Base-by-base conservation (phyloP, 768 basidiomycete species). In the Tulasnella sp. region DNA sequence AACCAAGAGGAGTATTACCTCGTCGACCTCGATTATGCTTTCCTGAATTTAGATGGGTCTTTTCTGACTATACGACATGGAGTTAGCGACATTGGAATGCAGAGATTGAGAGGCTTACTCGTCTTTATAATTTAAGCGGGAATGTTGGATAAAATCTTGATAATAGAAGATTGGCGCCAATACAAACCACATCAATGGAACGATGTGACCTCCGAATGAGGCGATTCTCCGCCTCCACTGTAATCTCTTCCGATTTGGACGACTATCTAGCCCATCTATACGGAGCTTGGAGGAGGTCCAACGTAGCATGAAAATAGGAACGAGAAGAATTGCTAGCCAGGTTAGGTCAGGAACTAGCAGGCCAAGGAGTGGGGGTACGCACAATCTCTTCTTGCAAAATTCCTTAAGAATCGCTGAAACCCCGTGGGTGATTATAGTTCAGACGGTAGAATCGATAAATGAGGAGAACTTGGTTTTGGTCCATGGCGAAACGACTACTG, bases 161-260 rank as follows among this genome's bases (percentile, higher is more conserved):
- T 20, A 16, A 9, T 15, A 35, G 12, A 37, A 20, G 12, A 3
- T 24, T 4, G n/a, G 19, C 3, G 48, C 29, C 20, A 24, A 25
- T 12, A 35, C 25, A 16, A 24, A 16, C 24, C n/a, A n/a, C 32
- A 50, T 37, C 16, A 22, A 15, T 32, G 9, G 24, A 4, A 43
- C 16, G 16, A 16, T 16, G 20, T 13, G 45, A 35, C 53, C 29
- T 60, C 65, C 52, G 57, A 67, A 66, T 96, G 93, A 27, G 80
- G 75, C 5, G 91, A 70, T 62, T 98, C 93, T 2, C 93, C 95
- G n/a, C n/a, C n/a, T 0, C 81, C 80, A 12, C 71, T 76, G 63
- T 95, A 99, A 64, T 99, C 95, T 47, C 95, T 69, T 65, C 98
- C 93, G 35, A 99, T 70, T 40, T 93, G 73, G 45, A 99, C 69